Percentiles rank a stretch among this genome's conserved stretches.
phyloP scores from a whole-genome alignment of 73 alveolate species.

The Paramecium sexaurelia region DNA sequence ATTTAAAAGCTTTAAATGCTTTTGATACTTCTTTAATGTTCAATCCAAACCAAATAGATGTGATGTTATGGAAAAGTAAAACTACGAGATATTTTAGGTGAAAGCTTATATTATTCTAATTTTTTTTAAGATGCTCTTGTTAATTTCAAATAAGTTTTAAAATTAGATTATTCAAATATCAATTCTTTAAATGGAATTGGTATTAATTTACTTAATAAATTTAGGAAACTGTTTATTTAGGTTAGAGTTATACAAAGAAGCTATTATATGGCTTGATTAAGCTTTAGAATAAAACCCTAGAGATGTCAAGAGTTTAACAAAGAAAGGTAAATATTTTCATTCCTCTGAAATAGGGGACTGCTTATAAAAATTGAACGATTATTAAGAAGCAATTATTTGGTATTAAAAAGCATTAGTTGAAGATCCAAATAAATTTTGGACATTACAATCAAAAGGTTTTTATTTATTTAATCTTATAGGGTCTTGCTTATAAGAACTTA shows the following conservation, averaged over 20 bases:
- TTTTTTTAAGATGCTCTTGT: not conserved
- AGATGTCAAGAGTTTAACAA: not conserved
- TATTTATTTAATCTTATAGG: not conserved
- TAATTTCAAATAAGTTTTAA: not conserved
- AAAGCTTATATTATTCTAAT: not conserved
- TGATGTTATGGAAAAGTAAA: not conserved
- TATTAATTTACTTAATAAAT: not conserved
- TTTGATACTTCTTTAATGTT: not conserved
- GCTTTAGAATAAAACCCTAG: not conserved
- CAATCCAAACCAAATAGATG: not conserved
- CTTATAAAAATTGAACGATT: not conserved
- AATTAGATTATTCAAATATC: not conserved
- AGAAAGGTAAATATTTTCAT: not conserved
- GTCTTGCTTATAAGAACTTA: not conserved
- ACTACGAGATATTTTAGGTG: not conserved
- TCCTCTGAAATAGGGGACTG: not conserved
- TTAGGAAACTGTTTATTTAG: not conserved
- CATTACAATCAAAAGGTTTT: not conserved
- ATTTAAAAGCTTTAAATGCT: not conserved
- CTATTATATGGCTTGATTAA: not conserved
- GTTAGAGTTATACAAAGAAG: not conserved
- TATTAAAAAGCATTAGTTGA: not conserved
- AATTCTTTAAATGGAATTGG: not conserved
- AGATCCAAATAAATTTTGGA: not conserved
- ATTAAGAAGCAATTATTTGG: not conserved